phyloP scores from a whole-genome alignment of 192 early-diverging fungal genomes.

The Linnemannia exigua region DNA sequence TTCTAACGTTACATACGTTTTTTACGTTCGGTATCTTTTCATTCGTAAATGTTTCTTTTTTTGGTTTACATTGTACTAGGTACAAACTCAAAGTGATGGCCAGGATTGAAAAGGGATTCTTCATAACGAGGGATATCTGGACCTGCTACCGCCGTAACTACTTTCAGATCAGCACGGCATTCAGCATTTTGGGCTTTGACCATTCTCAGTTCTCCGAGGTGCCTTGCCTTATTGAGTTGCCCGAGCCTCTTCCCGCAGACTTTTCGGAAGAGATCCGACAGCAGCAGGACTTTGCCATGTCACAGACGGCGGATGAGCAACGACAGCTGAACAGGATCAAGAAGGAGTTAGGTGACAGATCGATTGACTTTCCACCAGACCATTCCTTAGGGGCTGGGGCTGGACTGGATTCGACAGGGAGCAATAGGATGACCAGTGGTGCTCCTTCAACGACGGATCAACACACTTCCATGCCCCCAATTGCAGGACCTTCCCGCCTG shows the following conservation, averaged over 20 bases:
- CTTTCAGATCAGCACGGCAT: slow-evolving; percentile 84
- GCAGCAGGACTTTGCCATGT: slow-evolving; percentile 12
- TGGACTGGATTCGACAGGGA: neutral
- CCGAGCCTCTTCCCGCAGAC: slow-evolving; percentile 31
- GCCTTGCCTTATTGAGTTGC: slow-evolving; percentile 76
- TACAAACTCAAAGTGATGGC: slow-evolving; percentile 74
- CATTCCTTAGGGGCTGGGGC: neutral
- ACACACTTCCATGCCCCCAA: neutral
- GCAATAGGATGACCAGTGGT: neutral
- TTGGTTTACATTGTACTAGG: slow-evolving; percentile 23
- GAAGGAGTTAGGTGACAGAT: neutral
- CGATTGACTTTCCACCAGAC: slow-evolving; percentile 15
- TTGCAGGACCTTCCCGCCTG: slow-evolving; percentile 8
- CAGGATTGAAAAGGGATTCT: slow-evolving; percentile 90
- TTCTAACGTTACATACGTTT: neutral
- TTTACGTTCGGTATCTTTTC: neutral
- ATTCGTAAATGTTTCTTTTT: slow-evolving; percentile 13
- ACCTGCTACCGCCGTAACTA: slow-evolving; percentile 96
- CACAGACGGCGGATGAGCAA: neutral
- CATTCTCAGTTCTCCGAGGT: slow-evolving; percentile 65
- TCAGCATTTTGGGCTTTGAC: slow-evolving; percentile 62
- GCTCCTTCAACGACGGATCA: neutral
- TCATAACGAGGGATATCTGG: slow-evolving; percentile 82
- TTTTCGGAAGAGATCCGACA: neutral
- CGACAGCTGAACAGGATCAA: slow-evolving; percentile 2